Base-by-base conservation (phyloP, 2,329 filamentous ascomycete genomes). In the Teratosphaeria epicoccoides region DNA sequence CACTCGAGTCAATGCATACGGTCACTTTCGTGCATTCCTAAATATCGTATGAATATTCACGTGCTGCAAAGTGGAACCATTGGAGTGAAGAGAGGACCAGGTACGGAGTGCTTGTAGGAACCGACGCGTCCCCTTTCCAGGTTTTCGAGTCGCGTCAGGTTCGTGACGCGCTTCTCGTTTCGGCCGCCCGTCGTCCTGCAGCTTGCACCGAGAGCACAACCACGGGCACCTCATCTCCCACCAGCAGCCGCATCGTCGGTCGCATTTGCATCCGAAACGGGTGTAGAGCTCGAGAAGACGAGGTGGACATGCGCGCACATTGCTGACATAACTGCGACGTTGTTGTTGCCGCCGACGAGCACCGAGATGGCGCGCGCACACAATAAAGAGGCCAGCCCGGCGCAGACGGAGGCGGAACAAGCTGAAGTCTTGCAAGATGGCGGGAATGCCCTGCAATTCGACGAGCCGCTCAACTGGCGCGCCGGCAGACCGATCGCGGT, bases 401-500 rank as follows among this genome's bases (percentile, higher is more conserved):
- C 61, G 24, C 50, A 59, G 14, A 56, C 57, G 44, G 55, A 57
- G n/a, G 57, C 59, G 22, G 52, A 55, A 40, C 25, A 12, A 28
- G 52, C 52, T 12, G 54, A 59, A 26, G 53, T 43, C n/a, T 54
- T 54, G 23, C 49, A 56, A 24, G 57, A 55, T 22, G 54, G 56
- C 5, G 56, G 55, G 23, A 49, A 56, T 9, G 57, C 37, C 12
- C 80, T 98, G 46, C 74, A 82, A 60, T 97, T 97, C 76, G 81
- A 90, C 63, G 84, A 96, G 66, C 77, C 88, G 57, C 76, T 98
- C 52, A 87, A 88, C 66, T 96, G 93, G 87, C 86, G 86, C 66
- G 88, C 90, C 43, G 93, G 91, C 53, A 93, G 88, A 70, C 82
- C 89, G 49, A 95, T 98, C 63, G 76, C 86, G 33, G 87, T 90